Conservation (phyloP, 1,284 basidiomycete species). For the Laetiporus sulphureus region DNA sequence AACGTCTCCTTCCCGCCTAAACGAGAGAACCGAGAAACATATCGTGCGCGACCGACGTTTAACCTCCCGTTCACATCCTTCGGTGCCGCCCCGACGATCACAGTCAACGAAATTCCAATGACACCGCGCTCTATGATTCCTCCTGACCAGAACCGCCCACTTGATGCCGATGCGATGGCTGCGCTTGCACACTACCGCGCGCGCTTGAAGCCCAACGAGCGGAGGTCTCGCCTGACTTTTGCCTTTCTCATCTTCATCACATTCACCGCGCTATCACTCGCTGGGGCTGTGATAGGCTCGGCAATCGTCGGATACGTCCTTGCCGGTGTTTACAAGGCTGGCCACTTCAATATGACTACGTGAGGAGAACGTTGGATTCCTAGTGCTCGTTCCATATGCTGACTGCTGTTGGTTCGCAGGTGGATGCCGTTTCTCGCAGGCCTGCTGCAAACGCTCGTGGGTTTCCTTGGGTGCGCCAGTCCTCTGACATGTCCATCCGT, state of each 20-base stretch:
- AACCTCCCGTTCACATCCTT: conserved; percentile 7
- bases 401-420: conserved; percentile 34
- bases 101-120: conserved; percentile 11
- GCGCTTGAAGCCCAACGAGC: conserved; percentile 35
- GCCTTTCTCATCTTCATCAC: conserved; percentile 59
- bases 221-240: conserved; percentile 54
- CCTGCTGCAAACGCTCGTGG: conserved; percentile 60
- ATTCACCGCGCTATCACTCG: conserved; percentile 49
- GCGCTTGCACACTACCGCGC: conserved; percentile 12
- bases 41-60: conserved; percentile 9
- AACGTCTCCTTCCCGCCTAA: conserved; percentile 55
- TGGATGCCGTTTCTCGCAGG: conserved; percentile 82
- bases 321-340: conserved; percentile 63
- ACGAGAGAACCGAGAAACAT: conserved; percentile 6
- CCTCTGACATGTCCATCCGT: conserved; percentile 1
- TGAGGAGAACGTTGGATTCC: conserved; percentile 30
- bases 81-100: conserved; percentile 7
- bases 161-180: neutral
- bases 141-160: neutral
- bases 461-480: conserved; percentile 52
- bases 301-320: conserved; percentile 68
- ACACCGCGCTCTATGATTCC: conserved; percentile 9
- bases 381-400: conserved; percentile 1
- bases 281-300: conserved; percentile 62
- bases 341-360: conserved; percentile 75